Conservation (phyloP, 106 monocot genomes). For the Allium sativum region DNA sequence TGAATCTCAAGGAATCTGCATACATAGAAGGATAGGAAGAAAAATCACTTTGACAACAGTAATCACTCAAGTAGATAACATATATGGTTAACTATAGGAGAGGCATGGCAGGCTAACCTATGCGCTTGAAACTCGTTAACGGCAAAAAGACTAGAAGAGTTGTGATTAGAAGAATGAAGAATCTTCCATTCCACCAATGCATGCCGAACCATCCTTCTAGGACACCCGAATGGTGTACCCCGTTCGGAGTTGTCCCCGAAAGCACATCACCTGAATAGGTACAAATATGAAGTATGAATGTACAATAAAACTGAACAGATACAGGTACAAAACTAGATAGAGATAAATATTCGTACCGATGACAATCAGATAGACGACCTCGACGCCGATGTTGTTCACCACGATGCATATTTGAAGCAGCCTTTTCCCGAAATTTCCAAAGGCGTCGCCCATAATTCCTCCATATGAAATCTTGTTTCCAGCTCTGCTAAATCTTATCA, state of each 20-base stretch:
- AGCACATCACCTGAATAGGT: conserved; percentile 70
- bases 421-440: conserved; percentile 59
- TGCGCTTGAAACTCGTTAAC: conserved; percentile 54
- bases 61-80: not conserved
- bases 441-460: conserved; percentile 70
- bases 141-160: conserved; percentile 49
- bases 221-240: conserved; percentile 68
- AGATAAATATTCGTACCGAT: conserved; percentile 41
- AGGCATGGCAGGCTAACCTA: conserved; percentile 21
- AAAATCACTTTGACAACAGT: not conserved
- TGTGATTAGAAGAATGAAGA: conserved; percentile 49
- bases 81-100: not conserved
- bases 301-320: not conserved
- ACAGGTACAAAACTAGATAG: not conserved
- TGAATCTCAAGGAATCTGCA: conserved; percentile 54
- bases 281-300: not conserved
- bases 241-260: conserved; percentile 66
- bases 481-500: conserved; percentile 57
- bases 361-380: conserved; percentile 93
- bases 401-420: conserved; percentile 74
- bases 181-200: conserved; percentile 88
- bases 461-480: conserved; percentile 55
- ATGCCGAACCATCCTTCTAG: conserved; percentile 90
- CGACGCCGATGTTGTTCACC: conserved; percentile 64
- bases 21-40: no score